Conservation (phyloP, 805 yeast genomes). For the Candida argentea region DNA sequence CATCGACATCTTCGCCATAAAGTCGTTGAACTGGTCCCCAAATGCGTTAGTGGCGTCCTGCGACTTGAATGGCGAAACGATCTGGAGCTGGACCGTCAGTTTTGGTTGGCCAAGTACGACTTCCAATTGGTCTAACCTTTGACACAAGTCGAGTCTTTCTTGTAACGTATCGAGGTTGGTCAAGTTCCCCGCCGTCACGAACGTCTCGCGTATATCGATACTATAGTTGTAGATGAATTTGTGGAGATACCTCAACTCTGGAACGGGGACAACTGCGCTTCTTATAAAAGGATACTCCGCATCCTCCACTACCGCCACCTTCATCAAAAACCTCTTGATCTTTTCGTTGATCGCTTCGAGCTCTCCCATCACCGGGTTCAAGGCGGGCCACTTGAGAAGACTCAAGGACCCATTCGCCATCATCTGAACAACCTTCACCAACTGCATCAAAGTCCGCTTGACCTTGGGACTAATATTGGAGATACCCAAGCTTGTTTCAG, state of each 20-base stretch:
- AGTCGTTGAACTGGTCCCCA: constrained; percentile 50
- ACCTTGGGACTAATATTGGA: constrained; percentile 19
- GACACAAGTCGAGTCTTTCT: constrained; percentile 17
- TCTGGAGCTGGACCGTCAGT: constrained; percentile 43
- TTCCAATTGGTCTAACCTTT: constrained; percentile 37
- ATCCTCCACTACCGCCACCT: constrained; percentile 11
- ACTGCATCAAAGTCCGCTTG: constrained; percentile 61
- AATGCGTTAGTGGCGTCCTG: constrained; percentile 33
- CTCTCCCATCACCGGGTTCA: constrained; percentile 32
- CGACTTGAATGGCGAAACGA: constrained; percentile 39
- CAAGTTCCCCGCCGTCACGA: constrained; percentile 15
- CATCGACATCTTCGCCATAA: constrained; percentile 58
- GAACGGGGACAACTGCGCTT: constrained; percentile 14
- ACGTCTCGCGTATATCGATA: constrained; percentile 19
- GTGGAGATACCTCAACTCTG: constrained; percentile 31
- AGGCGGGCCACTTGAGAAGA: constrained; percentile 54
- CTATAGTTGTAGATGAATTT: constrained; percentile 28
- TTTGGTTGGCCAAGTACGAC: constrained; percentile 50
- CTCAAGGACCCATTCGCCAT: constrained; percentile 75
- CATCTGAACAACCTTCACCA: constrained; percentile 78
- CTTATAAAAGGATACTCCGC: constrained; percentile 5
- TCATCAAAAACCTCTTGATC: constrained; percentile 18
- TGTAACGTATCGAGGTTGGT: constrained; percentile 9
- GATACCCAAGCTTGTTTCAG: constrained; percentile 46
- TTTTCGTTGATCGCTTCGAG: constrained; percentile 17